Base-by-base conservation (phyloP, 495 filamentous ascomycete genomes). In the Neohortaea acidophila region DNA sequence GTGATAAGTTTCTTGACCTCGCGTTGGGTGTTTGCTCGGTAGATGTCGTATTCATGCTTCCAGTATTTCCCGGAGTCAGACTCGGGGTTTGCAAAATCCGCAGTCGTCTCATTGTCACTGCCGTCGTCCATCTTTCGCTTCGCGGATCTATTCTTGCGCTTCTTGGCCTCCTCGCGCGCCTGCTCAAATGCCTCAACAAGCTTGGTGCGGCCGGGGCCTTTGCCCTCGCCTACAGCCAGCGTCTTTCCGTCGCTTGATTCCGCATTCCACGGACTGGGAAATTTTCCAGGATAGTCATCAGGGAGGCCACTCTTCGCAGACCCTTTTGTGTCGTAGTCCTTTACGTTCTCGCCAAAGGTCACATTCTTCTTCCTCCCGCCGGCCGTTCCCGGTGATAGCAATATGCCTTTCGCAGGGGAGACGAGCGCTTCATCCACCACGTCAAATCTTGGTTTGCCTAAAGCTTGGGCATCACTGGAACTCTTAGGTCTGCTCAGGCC, bases 31-130 rank as follows among this genome's bases (percentile, higher is more conserved):
- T 79, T 77, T 22, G 69, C 65, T 33, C 87, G 75, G 52, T 94
- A 86, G 40, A 67, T 72, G 41, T 91, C 78, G 50, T 81, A 92
- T 55, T 92, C 75, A 8, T 73, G 69, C 55, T 96, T 96, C 89
- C 89, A 97, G 58, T 87, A 94, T 54, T 77, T 77, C 2, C 85
- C 86, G 2, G 84, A 92, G 47, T 77, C 71, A 2, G 84, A 91
- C 27, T 75, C 72, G 3, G 89, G 85, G 30, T 81, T 73, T 35
- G 77, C 72, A 36, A 92, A 60, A 54, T 94, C 86, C 25, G 77
- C 59, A 0, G 82, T 89, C 17, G 73, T 57, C 38, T 65, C 62
- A 43, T 53, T 38, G 27, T 39, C 21, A 21, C 5, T 39, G 19
- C 36, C 17, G 2, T 33, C 7, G 6, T 19, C 31, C 19, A 13